Conservation (phyloP, 208 protist genomes). For the Crithidia brevicula region DNA sequence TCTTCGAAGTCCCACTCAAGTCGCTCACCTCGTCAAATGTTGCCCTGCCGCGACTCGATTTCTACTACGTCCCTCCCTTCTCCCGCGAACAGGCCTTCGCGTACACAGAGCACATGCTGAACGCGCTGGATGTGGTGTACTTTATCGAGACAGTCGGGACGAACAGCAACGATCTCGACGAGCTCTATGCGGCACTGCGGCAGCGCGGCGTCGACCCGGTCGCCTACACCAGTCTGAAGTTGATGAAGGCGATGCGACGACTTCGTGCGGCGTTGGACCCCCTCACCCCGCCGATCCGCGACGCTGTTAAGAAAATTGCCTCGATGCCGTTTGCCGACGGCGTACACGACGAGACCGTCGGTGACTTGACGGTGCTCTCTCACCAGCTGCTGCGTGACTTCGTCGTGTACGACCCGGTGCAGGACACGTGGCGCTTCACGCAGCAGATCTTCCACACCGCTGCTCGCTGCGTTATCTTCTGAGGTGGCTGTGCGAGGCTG, state of each 20-base stretch:
- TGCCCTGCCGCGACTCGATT: conserved; percentile 71
- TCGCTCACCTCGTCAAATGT: conserved; percentile 58
- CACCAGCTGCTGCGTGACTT: conserved; percentile 64
- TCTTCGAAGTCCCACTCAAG: conserved; percentile 77
- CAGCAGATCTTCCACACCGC: conserved; percentile 85
- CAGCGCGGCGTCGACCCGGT: conserved; percentile 59
- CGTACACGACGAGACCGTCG: conserved; percentile 41
- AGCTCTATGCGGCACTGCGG: conserved; percentile 72
- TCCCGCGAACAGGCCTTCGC: conserved; percentile 64
- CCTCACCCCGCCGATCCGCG: conserved; percentile 29
- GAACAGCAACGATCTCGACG: conserved; percentile 85
- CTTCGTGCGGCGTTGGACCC: conserved; percentile 44
- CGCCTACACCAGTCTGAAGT: conserved; percentile 66
- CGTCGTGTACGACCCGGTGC: conserved; percentile 80
- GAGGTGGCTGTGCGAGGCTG: neutral
- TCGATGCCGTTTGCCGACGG: conserved; percentile 56
- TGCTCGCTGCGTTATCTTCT: conserved; percentile 58
- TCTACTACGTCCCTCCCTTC: conserved; percentile 81
- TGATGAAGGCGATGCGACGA: conserved; percentile 75
- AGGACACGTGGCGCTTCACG: conserved; percentile 78
- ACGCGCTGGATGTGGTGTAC: conserved; percentile 74
- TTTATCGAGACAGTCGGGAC: conserved; percentile 81
- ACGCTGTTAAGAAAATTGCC: conserved; percentile 58
- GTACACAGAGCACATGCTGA: conserved; percentile 78
- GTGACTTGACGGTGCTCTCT: conserved; percentile 52